Conservation (phyloP, 768 basidiomycete genomes). For the Gloeopeniophorella convolvens region DNA sequence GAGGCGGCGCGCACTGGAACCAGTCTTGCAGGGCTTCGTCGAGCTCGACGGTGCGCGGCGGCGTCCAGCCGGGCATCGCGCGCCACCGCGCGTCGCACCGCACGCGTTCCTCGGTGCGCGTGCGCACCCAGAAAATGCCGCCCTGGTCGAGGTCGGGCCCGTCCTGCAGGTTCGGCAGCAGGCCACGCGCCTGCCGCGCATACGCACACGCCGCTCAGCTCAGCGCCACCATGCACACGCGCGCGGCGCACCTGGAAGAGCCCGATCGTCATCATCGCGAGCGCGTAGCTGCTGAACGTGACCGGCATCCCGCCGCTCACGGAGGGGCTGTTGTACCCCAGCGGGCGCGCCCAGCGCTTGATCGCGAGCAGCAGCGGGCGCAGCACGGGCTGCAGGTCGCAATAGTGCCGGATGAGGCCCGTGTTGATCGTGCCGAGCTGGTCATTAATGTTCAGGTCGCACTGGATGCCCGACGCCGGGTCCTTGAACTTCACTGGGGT, state of each 20-base stretch:
- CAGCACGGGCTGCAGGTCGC: slow-evolving; percentile 38
- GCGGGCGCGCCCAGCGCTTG: slow-evolving; percentile 55
- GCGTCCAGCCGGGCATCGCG: slow-evolving; percentile 1
- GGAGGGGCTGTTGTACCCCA: slow-evolving; percentile 43
- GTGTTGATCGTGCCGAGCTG: slow-evolving; percentile 50
- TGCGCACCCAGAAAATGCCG: slow-evolving; percentile 31
- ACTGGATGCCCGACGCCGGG: slow-evolving; percentile 32
- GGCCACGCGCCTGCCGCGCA: slow-evolving; percentile 32
- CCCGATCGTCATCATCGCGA: slow-evolving; percentile 54
- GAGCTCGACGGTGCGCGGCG: slow-evolving; percentile 5
- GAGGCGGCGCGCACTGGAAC: slow-evolving; percentile 6
- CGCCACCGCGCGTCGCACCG: slow-evolving; percentile 15
- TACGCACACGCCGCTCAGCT: not conserved
- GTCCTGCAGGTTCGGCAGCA: slow-evolving; percentile 51
- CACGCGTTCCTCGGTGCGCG: slow-evolving; percentile 5
- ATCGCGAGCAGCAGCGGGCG: slow-evolving; percentile 39
- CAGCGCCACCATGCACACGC: not conserved
- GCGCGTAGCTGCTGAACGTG: slow-evolving; percentile 57
- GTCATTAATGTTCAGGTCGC: slow-evolving; percentile 60
- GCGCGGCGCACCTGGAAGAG: slow-evolving; percentile 46
- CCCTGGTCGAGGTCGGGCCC: slow-evolving; percentile 22
- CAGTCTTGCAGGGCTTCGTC: slow-evolving; percentile 12
- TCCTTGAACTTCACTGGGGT: slow-evolving; percentile 47
- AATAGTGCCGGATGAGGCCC: slow-evolving; percentile 45
- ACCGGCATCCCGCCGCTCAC: slow-evolving; percentile 12